A percentile compares a stretch with the other conserved stretches of the same genome.
phyloP scores from a whole-genome alignment of 768 basidiomycete genomes.

The Cystofilobasidium bisporidii region DNA sequence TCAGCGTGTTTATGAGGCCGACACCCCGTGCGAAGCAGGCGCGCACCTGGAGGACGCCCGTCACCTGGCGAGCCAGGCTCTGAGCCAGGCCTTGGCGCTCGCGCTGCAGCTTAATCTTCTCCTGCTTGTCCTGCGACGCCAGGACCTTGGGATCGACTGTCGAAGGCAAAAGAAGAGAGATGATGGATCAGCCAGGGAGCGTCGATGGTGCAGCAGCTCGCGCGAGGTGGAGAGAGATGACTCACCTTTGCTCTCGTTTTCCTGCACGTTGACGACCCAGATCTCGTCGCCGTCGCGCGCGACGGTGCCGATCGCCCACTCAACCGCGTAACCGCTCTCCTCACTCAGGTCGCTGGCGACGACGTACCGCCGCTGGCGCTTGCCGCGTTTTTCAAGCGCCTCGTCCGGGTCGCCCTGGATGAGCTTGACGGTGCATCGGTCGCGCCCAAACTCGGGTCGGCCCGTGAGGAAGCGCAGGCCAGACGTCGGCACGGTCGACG shows the following conservation, averaged over 20 bases:
- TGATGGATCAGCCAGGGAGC: not conserved
- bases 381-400: conserved; percentile 48
- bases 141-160: conserved; percentile 55
- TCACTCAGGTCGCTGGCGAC: conserved; percentile 92
- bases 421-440: conserved; percentile 80
- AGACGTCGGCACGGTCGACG: conserved; percentile 7
- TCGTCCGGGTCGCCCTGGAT: conserved; percentile 70
- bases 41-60: conserved; percentile 36
- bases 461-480: conserved; percentile 24
- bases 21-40: not conserved
- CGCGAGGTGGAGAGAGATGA: no score
- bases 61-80: conserved; percentile 80
- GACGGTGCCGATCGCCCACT: conserved; percentile 97
- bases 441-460: conserved; percentile 80
- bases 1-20: no score
- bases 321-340: conserved; percentile 86
- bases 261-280: conserved; percentile 77
- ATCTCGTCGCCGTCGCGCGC: conserved; percentile 83
- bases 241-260: conserved; percentile 81
- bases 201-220: no score
- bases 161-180: not conserved
- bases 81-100: conserved; percentile 89
- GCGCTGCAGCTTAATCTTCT: conserved; percentile 78
- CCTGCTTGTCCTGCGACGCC: conserved; percentile 51
- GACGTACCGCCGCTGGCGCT: conserved; percentile 60